Conservation (phyloP, 208 protist species). For the Leishmania gerbilli region DNA sequence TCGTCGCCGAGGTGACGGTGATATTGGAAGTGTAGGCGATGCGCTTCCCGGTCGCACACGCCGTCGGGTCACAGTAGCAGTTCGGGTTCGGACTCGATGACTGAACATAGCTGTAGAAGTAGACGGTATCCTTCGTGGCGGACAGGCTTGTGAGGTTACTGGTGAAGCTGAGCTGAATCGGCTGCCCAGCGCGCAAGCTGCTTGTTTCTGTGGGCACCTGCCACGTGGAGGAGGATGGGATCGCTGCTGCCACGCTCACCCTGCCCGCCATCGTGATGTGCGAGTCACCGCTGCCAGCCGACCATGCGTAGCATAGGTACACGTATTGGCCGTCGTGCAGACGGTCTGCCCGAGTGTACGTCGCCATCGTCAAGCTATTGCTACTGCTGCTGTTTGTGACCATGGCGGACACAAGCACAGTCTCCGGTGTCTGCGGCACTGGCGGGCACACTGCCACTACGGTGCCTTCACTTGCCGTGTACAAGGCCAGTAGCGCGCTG, state of each 20-base stretch:
- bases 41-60: slow-evolving; percentile 44
- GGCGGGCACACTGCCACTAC: slow-evolving; percentile 52
- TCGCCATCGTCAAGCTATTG: slow-evolving; percentile 21
- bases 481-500: slow-evolving; percentile 33
- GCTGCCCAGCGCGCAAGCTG: slow-evolving; percentile 48
- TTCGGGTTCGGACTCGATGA: slow-evolving; percentile 41
- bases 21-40: slow-evolving; percentile 38
- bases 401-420: slow-evolving; percentile 45
- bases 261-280: slow-evolving; percentile 66
- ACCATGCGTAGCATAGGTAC: slow-evolving; percentile 84
- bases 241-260: slow-evolving; percentile 32
- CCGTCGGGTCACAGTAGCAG: slow-evolving; percentile 80
- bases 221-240: slow-evolving; percentile 51
- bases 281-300: slow-evolving; percentile 19
- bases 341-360: slow-evolving; percentile 50
- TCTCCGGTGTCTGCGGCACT: slow-evolving; percentile 30
- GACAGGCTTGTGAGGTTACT: slow-evolving; percentile 44
- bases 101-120: slow-evolving; percentile 75
- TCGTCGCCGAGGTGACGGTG: slow-evolving; percentile 26
- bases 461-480: slow-evolving; percentile 14
- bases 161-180: slow-evolving; percentile 49
- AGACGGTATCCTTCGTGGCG: slow-evolving; percentile 51
- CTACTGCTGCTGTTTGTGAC: slow-evolving; percentile 22
- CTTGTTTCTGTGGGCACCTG: slow-evolving; percentile 15
- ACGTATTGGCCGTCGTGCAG: slow-evolving; percentile 41